Evolutionary conservation across 495 filamentous ascomycete genomes (phyloP).

Genomic region (Amphirosellinia nigrospora): DNA sequence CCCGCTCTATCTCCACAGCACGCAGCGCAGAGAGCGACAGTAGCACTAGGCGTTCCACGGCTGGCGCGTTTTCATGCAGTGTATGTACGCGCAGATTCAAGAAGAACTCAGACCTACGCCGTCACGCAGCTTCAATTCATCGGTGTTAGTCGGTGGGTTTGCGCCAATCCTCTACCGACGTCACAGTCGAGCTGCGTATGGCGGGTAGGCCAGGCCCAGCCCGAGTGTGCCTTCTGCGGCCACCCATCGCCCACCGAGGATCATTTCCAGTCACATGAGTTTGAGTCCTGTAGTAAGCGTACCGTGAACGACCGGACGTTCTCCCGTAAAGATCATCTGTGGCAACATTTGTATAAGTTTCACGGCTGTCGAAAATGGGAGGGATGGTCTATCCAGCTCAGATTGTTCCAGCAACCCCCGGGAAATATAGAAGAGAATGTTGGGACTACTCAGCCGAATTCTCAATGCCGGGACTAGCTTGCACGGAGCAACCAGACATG

Average conservation of each 20-base stretch:
- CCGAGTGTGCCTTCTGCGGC: constrained; percentile 62
- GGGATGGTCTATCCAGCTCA: constrained; percentile 25
- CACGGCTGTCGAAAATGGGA: constrained; percentile 60
- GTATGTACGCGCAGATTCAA: constrained; percentile 28
- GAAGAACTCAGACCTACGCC: constrained; percentile 30
- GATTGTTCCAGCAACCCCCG: background rate
- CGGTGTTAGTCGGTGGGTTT: constrained; percentile 26
- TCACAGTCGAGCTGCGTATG: constrained; percentile 26
- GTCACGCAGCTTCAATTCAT: constrained; percentile 30
- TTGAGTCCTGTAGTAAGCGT: constrained; percentile 59
- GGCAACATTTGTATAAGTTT: constrained; percentile 68
- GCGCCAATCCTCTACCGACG: constrained; percentile 20
- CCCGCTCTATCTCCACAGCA: background rate
- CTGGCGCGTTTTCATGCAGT: constrained; percentile 21
- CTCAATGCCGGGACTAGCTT: background rate
- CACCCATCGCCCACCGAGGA: constrained; percentile 44
- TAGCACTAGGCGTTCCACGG: background rate
- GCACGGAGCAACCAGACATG: background rate
- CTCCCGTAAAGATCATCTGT: constrained; percentile 67
- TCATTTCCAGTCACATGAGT: constrained; percentile 63
- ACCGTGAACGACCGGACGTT: constrained; percentile 59
- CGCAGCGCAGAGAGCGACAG: constrained; percentile 7
- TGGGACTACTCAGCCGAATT: background rate
- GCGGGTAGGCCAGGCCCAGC: constrained; percentile 33
- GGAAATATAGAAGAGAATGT: background rate